Base-by-base conservation (phyloP, 192 early-diverging fungal species). In the Tieghemiomyces parasiticus region DNA sequence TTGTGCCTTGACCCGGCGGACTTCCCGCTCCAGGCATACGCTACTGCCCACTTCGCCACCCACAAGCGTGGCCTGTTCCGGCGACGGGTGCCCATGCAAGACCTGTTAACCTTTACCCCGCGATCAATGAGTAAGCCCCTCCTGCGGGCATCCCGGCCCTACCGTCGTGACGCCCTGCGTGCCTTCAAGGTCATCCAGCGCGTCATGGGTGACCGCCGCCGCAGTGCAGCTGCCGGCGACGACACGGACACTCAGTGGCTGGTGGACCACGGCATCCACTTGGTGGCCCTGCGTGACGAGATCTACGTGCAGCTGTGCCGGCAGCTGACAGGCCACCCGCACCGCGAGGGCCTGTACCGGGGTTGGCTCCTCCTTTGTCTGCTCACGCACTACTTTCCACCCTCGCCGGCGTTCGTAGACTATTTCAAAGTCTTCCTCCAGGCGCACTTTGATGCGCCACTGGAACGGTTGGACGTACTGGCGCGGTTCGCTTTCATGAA, bases 291-390 rank as follows among this genome's bases (percentile, higher is more conserved):
- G 66, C 78, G 92, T 33, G 95, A 98, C 66, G 95, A 98, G 67
- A 88, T 93, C 48, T 92, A 89, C 62, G 90, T 92, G 44, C 93
- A 95, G 76, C 66, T 95, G 26, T 90, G 88, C 74, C 93, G 93
- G 68, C 91, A 93, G 61, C 63, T 91, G 34, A 83, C 79, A 8
- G 69, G 82, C 22, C 91, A 93, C 58, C 91, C 91, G 25, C 60
- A 10, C 49, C 75, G 73, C 31, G 81, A 84, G 46, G 81, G 85
- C 35, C 75, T 81, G 24, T 76, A 77, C 69, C 79, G 85, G 59
- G 94, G 92, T 24, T 97, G 94, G 94, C 70, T 83, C 61, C 69
- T 97, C 48, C 68, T 93, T 55, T 81, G 80, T 52, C 86, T 91
- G 45, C 64, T 95, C 29, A 77, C 86, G 20, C 80, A 88, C 51